Conservation (phyloP, 73 alveolate genomes). For the Urostyla sp. region DNA sequence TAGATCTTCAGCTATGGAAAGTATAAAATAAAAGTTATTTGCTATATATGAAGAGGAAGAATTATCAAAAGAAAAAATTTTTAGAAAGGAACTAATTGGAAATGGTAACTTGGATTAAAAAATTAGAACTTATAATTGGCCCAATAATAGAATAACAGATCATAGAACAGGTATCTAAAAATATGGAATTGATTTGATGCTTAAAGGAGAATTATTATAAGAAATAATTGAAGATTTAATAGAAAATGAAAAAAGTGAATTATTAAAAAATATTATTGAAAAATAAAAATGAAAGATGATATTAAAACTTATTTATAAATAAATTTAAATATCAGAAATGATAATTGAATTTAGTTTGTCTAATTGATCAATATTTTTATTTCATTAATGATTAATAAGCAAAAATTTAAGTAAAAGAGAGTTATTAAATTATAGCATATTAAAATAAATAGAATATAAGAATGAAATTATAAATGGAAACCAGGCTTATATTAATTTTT, state of each 20-base stretch:
- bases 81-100: slow-evolving; percentile 60
- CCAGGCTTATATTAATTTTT: too few relatives aligned
- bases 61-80: slow-evolving; percentile 20
- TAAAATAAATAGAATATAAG: too few relatives aligned
- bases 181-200: slow-evolving; percentile 83
- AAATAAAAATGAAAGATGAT: too few relatives aligned
- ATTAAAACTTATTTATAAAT: too few relatives aligned
- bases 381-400: too few relatives aligned
- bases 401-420: too few relatives aligned
- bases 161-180: slow-evolving; percentile 79
- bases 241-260: slow-evolving; percentile 35
- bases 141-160: slow-evolving; percentile 90
- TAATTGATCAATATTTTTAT: too few relatives aligned
- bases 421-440: too few relatives aligned
- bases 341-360: too few relatives aligned
- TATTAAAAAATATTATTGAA: slow-evolving; percentile 16
- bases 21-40: slow-evolving; percentile 74
- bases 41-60: slow-evolving; percentile 53
- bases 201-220: slow-evolving; percentile 75
- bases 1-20: slow-evolving; percentile 75
- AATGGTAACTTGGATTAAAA: slow-evolving; percentile 89
- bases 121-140: slow-evolving; percentile 91
- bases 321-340: too few relatives aligned
- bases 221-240: slow-evolving; percentile 70
- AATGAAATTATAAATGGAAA: too few relatives aligned